Conservation (phyloP, 176 grass and related monocot species). For the Pontederia crassipes region DNA sequence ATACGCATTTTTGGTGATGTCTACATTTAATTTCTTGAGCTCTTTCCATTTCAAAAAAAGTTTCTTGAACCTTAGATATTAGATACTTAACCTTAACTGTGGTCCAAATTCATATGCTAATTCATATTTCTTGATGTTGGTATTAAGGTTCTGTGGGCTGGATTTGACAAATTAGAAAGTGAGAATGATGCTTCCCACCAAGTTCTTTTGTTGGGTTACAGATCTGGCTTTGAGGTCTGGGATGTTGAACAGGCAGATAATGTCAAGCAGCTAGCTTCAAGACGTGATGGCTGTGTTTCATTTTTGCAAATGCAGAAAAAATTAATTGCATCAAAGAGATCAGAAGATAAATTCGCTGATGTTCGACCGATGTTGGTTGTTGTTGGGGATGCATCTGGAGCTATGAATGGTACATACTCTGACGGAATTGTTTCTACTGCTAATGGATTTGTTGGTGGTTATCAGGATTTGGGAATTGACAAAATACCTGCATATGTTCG, state of each 20-base stretch:
- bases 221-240: slow-evolving; percentile 96
- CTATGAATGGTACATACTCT: slow-evolving; percentile 66
- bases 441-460: slow-evolving; percentile 82
- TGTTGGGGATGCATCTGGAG: slow-evolving; percentile 63
- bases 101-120: not conserved
- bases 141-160: slow-evolving; percentile 87
- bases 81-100: no score
- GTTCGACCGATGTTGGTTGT: slow-evolving; percentile 69
- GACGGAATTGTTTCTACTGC: slow-evolving; percentile 69
- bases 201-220: slow-evolving; percentile 85
- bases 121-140: slow-evolving; percentile 11
- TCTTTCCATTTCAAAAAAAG: no score
- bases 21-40: no score
- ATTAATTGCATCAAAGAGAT: slow-evolving; percentile 56
- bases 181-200: slow-evolving; percentile 61
- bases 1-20: no score
- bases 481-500: slow-evolving; percentile 69
- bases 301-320: slow-evolving; percentile 98
- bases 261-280: slow-evolving; percentile 92
- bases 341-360: slow-evolving; percentile 75
- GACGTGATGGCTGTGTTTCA: slow-evolving; percentile 86
- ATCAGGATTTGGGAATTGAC: slow-evolving; percentile 49
- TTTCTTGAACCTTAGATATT: no score
- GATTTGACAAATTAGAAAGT: slow-evolving; percentile 84
- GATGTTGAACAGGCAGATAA: slow-evolving; percentile 93